Conservation (phyloP, 2,329 filamentous ascomycete species). For the Xylariaceae sp. region DNA sequence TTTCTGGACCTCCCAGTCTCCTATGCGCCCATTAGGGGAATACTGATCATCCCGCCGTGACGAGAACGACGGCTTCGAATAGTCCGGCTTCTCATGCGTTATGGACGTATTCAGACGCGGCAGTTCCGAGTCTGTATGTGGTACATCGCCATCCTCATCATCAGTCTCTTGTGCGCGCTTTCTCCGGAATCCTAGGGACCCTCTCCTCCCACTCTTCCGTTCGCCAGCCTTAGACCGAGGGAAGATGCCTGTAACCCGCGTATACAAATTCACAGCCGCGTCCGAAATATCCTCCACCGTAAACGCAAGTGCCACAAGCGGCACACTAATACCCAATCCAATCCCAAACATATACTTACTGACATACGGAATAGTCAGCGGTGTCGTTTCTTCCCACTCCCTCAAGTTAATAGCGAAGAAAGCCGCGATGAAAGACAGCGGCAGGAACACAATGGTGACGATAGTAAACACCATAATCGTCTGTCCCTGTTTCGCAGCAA, state of each 20-base stretch:
- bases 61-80: slow-evolving; percentile 12
- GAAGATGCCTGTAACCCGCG: slow-evolving; percentile 2
- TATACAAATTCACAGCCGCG: slow-evolving; percentile 7
- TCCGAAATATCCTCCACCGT: slow-evolving; percentile 33
- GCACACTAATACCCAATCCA: slow-evolving; percentile 37
- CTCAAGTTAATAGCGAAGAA: slow-evolving; percentile 42
- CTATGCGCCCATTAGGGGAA: neutral
- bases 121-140: neutral
- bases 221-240: neutral
- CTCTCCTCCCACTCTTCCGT: too few species aligned
- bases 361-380: slow-evolving; percentile 46
- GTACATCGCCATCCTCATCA: neutral
- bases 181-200: too few species aligned
- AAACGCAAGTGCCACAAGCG: slow-evolving; percentile 36
- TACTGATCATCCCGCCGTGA: slow-evolving; percentile 12
- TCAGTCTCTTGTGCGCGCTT: neutral
- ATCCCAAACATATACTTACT: slow-evolving; percentile 49
- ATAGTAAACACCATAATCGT: slow-evolving; percentile 44
- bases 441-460: slow-evolving; percentile 43
- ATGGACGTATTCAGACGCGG: neutral
- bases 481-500: slow-evolving; percentile 49
- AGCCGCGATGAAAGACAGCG: slow-evolving; percentile 41
- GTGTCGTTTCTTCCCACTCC: slow-evolving; percentile 39
- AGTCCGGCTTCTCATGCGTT: slow-evolving; percentile 5
- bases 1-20: slow-evolving; percentile 3